Evolutionary conservation across 352 stramenopile species (phyloP).

Genomic region (Phytophthora uliginosa): DNA sequence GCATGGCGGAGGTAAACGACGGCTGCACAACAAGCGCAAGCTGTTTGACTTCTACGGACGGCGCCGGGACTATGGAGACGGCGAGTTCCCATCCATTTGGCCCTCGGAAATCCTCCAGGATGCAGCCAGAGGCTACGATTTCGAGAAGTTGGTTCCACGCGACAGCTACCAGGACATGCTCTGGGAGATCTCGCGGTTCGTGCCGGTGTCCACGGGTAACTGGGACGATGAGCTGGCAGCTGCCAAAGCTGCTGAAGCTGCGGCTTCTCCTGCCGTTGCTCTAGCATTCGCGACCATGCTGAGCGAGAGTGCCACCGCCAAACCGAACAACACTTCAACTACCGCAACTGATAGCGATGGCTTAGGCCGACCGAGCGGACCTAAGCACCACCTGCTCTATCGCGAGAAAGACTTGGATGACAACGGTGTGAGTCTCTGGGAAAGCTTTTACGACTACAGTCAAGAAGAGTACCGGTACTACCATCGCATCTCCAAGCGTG

Average conservation of each 20-base stretch:
- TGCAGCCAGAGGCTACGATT: conserved; percentile 70
- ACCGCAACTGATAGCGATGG: conserved; percentile 1
- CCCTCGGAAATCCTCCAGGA: conserved; percentile 91
- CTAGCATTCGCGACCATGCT: conserved; percentile 29
- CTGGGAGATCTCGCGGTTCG: conserved; percentile 68
- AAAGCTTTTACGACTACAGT: conserved; percentile 74
- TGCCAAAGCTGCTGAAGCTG: neutral
- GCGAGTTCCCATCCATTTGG: conserved; percentile 92
- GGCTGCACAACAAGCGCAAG: conserved; percentile 74
- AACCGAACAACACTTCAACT: conserved; percentile 2
- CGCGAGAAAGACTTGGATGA: conserved; percentile 63
- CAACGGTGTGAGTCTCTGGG: conserved; percentile 68
- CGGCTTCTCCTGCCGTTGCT: conserved; percentile 25
- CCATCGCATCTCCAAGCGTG: conserved; percentile 73
- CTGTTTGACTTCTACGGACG: conserved; percentile 95
- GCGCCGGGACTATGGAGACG: conserved; percentile 93
- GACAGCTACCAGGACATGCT: conserved; percentile 79
- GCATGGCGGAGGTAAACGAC: conserved; percentile 84
- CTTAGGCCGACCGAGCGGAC: conserved; percentile 1
- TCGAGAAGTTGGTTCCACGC: conserved; percentile 57
- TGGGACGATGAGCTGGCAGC: conserved; percentile 28
- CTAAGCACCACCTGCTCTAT: conserved; percentile 30
- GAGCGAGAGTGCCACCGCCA: conserved; percentile 10
- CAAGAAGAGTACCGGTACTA: conserved; percentile 71
- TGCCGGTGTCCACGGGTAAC: conserved; percentile 54